Conservation (phyloP, 73 alveolate genomes). For the Uronychia setigera region DNA sequence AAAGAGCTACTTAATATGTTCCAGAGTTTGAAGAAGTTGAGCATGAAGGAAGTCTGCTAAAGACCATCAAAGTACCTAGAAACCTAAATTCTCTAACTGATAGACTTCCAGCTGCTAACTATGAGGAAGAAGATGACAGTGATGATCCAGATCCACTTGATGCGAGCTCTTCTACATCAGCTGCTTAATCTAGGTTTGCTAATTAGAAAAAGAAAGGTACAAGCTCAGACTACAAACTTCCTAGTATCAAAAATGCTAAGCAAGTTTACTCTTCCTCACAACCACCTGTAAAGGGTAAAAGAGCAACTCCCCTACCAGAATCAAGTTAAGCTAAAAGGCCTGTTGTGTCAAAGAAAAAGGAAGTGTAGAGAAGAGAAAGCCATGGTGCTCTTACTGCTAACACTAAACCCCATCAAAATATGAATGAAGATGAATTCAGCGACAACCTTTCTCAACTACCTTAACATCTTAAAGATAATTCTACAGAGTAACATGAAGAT, state of each 20-base stretch:
- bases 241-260: not conserved
- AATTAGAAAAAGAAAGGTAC: not conserved
- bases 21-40: not conserved
- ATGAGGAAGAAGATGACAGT: conserved; percentile 22
- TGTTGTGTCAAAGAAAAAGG: not conserved
- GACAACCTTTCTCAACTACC: not conserved
- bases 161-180: not conserved
- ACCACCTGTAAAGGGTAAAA: not conserved
- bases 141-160: conserved; percentile 1
- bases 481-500: not conserved
- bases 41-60: conserved; percentile 13
- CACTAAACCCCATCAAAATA: not conserved
- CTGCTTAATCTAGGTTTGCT: not conserved
- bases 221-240: not conserved
- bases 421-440: not conserved
- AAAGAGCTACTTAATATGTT: not conserved
- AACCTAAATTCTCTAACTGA: conserved; percentile 60
- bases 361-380: not conserved
- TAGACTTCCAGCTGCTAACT: conserved; percentile 58
- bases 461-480: not conserved
- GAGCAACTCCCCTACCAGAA: not conserved
- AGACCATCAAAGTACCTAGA: conserved; percentile 64
- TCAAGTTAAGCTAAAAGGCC: not conserved
- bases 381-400: not conserved
- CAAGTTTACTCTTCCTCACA: not conserved